Percentiles rank a stretch among this genome's conserved stretches.
phyloP scores from a whole-genome alignment of 2,329 filamentous ascomycete genomes.

The Pseudopyricularia cyperi region DNA sequence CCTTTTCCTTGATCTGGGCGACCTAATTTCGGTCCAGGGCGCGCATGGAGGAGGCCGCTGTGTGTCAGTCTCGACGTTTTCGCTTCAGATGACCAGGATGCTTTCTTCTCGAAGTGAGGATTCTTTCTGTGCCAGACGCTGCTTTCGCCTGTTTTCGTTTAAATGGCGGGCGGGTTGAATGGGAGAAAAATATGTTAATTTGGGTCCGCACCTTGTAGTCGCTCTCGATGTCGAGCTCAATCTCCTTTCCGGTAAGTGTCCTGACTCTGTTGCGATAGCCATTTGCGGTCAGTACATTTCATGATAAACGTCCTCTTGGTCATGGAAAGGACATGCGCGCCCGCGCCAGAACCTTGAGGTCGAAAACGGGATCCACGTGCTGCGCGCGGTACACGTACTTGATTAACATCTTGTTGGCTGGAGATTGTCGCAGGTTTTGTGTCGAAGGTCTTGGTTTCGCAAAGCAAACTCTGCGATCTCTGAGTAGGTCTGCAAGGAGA shows the following conservation, averaged over 20 bases:
- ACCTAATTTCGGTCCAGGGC: constrained; percentile 51
- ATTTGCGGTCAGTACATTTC: constrained; percentile 3
- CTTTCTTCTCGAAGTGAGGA: no score
- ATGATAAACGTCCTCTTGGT: background rate
- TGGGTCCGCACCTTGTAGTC: constrained; percentile 85
- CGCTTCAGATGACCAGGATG: no score
- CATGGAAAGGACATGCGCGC: background rate
- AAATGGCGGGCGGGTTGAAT: no score
- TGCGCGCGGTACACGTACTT: constrained; percentile 35
- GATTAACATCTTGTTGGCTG: constrained; percentile 29
- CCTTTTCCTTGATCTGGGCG: constrained; percentile 93
- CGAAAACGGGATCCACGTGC: no score
- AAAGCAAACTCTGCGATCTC: no score
- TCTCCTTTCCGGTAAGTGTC: constrained; percentile 96
- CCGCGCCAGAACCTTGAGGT: no score
- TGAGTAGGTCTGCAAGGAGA: no score
- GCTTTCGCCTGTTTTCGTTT: background rate
- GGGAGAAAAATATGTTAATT: no score
- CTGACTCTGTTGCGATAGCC: constrained; percentile 54
- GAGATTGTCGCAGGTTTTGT: background rate
- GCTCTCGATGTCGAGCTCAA: constrained; percentile 92
- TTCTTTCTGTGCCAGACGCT: background rate
- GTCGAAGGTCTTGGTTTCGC: no score
- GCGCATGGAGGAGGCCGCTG: background rate
- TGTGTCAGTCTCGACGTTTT: background rate